A percentile compares a stretch with the other conserved stretches of the same genome.
Conservation (phyloP, 1,284 basidiomycete species). For the Rugosomyces carneus region DNA sequence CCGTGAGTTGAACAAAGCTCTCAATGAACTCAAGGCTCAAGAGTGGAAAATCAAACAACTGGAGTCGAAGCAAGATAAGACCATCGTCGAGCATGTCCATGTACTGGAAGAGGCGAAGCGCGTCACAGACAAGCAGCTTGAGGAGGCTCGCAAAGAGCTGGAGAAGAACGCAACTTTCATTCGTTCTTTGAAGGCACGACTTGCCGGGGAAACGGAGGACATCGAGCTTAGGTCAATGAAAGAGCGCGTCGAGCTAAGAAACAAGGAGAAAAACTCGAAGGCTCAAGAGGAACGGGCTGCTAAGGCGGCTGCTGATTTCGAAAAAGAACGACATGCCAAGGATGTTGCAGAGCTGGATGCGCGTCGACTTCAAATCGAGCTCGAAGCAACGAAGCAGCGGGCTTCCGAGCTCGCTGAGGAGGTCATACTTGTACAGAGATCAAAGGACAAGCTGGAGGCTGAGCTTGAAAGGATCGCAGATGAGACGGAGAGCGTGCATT, state of each 20-base stretch:
- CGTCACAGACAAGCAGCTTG: slow-evolving; percentile 89
- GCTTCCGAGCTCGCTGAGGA: slow-evolving; percentile 49
- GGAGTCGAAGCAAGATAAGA: slow-evolving; percentile 90
- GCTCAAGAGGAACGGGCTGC: slow-evolving; percentile 53
- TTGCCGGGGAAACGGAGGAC: slow-evolving; percentile 85
- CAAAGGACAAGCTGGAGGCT: slow-evolving; percentile 63
- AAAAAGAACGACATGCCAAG: slow-evolving; percentile 57
- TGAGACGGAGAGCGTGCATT: slow-evolving; percentile 48
- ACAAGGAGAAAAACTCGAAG: slow-evolving; percentile 60
- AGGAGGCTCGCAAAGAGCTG: slow-evolving; percentile 74
- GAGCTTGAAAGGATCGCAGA: slow-evolving; percentile 66
- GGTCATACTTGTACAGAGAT: slow-evolving; percentile 44
- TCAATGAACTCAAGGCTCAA: slow-evolving; percentile 73
- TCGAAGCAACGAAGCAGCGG: slow-evolving; percentile 48
- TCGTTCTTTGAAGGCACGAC: slow-evolving; percentile 70
- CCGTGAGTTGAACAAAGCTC: slow-evolving; percentile 73
- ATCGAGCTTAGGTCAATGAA: slow-evolving; percentile 69
- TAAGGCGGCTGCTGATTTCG: slow-evolving; percentile 52
- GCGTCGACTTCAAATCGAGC: slow-evolving; percentile 53
- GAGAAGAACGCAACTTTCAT: slow-evolving; percentile 73
- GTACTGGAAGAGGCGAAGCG: slow-evolving; percentile 96
- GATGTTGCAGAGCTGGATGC: slow-evolving; percentile 60
- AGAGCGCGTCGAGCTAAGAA: slow-evolving; percentile 62
- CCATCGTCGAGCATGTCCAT: slow-evolving; percentile 97
- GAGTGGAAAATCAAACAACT: slow-evolving; percentile 86